Conservation (phyloP, 2,329 filamentous ascomycete genomes). For the Penicillium sp. region DNA sequence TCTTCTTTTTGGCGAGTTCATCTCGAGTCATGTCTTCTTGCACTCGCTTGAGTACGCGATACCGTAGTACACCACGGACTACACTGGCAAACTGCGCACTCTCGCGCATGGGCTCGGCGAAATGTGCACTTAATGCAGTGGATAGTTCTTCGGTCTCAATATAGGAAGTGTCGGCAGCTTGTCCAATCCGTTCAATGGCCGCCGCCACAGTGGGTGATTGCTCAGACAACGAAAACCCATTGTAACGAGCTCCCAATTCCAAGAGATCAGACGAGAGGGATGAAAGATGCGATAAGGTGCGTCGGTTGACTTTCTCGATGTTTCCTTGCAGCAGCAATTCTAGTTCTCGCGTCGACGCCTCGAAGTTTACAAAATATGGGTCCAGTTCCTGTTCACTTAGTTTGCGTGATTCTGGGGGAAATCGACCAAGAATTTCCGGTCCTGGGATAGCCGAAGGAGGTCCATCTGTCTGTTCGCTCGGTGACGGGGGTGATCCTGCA, state of each 20-base stretch:
- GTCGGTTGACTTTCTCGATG: constrained; percentile 95
- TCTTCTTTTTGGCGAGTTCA: constrained; percentile 84
- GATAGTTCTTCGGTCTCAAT: constrained; percentile 93
- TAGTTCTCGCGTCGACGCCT: constrained; percentile 87
- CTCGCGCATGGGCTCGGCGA: constrained; percentile 97
- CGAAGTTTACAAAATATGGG: constrained; percentile 93
- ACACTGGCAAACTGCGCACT: constrained; percentile 97
- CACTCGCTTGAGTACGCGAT: constrained; percentile 88
- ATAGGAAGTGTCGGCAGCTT: constrained; percentile 94
- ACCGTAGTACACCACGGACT: constrained; percentile 84
- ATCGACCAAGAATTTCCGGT: constrained; percentile 72
- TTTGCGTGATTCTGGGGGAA: constrained; percentile 76
- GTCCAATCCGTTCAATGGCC: constrained; percentile 91
- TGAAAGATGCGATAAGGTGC: constrained; percentile 83
- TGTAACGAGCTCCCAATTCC: constrained; percentile 93
- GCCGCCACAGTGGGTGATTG: constrained; percentile 84
- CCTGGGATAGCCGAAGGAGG: constrained; percentile 63
- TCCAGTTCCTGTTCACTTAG: constrained; percentile 89
- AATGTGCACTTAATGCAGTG: constrained; percentile 83
- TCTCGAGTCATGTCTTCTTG: constrained; percentile 98
- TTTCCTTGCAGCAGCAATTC: constrained; percentile 86
- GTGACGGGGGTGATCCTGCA: constrained; percentile 40
- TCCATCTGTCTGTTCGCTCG: constrained; percentile 55
- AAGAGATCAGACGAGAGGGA: constrained; percentile 84
- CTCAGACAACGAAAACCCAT: constrained; percentile 94